A percentile compares a stretch with the other conserved stretches of the same genome.
phyloP scores from a whole-genome alignment of 2,329 filamentous ascomycete genomes.

The Fusarium sp. region DNA sequence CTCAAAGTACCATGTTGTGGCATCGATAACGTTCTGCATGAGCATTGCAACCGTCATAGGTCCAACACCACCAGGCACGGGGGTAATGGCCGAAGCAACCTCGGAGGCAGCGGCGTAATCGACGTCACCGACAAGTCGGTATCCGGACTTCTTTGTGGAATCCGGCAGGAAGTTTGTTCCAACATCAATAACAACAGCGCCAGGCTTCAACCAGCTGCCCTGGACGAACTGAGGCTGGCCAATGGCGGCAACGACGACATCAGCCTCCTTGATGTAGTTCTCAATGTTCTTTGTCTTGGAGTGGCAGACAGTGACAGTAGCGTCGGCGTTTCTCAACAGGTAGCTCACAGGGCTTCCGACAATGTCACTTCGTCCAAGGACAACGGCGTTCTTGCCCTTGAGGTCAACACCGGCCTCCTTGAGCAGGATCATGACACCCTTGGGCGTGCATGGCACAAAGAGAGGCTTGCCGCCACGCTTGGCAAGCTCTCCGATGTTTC shows the following conservation, averaged over 20 bases:
- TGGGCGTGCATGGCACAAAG: constrained; percentile 95
- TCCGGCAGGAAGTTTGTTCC: constrained; percentile 97
- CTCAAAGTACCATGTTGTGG: constrained; percentile 84
- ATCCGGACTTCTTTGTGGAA: constrained; percentile 88
- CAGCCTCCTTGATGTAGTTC: constrained; percentile 82
- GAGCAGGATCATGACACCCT: constrained; percentile 95
- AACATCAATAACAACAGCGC: constrained; percentile 96
- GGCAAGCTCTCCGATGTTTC: constrained; percentile 95
- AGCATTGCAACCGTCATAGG: constrained; percentile 99
- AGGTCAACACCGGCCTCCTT: constrained; percentile 85
- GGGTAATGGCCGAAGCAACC: constrained; percentile 93
- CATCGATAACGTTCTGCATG: constrained; percentile 92
- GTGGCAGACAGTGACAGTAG: constrained; percentile 96
- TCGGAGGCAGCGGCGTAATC: constrained; percentile 87
- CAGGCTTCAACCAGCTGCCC: constrained; percentile 95
- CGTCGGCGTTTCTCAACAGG: constrained; percentile 92
- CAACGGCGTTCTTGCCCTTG: constrained; percentile 91
- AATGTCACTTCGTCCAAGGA: constrained; percentile 95
- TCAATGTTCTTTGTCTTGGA: constrained; percentile 83
- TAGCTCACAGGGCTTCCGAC: constrained; percentile 98
- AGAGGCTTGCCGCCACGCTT: constrained; percentile 91
- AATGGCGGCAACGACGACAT: constrained; percentile 93
- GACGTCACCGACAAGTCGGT: constrained; percentile 93
- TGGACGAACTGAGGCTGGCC: constrained; percentile 89
- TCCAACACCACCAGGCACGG: constrained; percentile 95